Evolutionary conservation across 345 rosid genomes (phyloP).

Genomic region (Draba incana): DNA sequence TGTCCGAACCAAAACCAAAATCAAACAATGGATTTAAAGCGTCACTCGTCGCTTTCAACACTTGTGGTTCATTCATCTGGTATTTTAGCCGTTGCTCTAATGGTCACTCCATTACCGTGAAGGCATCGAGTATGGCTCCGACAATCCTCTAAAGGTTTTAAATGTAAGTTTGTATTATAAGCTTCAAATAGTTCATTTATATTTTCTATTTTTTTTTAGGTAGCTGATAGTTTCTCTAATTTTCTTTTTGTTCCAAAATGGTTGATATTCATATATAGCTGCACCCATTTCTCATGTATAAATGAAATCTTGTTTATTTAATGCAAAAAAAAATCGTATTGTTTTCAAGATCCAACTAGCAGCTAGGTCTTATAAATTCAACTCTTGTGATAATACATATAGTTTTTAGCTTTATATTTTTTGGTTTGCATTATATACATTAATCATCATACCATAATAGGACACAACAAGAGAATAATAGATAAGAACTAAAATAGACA

Average conservation of each 20-base stretch:
- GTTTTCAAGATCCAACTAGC: too few species aligned
- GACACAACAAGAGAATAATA: too few species aligned
- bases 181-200: not conserved
- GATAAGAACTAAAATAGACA: too few species aligned
- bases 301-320: too few species aligned
- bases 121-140: constrained; percentile 73
- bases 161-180: constrained; percentile 52
- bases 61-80: constrained; percentile 66
- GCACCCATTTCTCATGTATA: constrained; percentile 92
- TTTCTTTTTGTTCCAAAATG: constrained; percentile 3
- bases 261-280: constrained; percentile 56
- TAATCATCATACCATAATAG: too few species aligned
- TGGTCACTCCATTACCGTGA: constrained; percentile 81
- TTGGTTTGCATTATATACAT: too few species aligned
- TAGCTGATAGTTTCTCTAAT: not conserved
- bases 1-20: constrained; percentile 9
- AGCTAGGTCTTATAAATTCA: too few species aligned
- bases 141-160: constrained; percentile 55
- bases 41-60: constrained; percentile 57
- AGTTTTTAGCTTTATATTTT: too few species aligned
- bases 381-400: too few species aligned
- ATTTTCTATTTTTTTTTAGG: not conserved
- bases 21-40: constrained; percentile 34
- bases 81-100: constrained; percentile 58
- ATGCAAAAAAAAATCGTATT: too few species aligned